Evolutionary conservation across 768 basidiomycete species (phyloP).

Genomic region (Strobilomyces dryophilus): DNA sequence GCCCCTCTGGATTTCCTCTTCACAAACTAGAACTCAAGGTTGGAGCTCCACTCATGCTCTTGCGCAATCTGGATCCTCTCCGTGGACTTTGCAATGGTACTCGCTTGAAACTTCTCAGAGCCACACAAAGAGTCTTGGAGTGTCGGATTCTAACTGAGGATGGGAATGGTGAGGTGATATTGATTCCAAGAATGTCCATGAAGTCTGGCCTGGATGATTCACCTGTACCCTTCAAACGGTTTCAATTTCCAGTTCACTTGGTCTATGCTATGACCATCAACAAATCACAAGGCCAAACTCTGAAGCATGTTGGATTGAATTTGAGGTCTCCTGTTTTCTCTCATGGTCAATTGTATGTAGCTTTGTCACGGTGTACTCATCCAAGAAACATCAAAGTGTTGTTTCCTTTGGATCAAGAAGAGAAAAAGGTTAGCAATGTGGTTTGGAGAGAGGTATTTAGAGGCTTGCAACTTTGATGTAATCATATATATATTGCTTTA

Average conservation of each 20-base stretch:
- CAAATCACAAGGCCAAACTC: constrained; percentile 36
- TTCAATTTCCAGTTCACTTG: constrained; percentile 33
- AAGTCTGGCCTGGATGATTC: constrained; percentile 14
- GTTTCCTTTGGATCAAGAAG: background rate
- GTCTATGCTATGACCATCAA: constrained; percentile 39
- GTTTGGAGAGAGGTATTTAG: constrained; percentile 3
- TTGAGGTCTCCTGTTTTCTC: constrained; percentile 12
- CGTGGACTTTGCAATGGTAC: background rate
- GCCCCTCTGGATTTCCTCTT: background rate
- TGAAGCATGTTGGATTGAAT: constrained; percentile 18
- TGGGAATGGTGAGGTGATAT: background rate
- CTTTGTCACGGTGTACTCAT: background rate
- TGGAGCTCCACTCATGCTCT: background rate
- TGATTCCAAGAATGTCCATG: constrained; percentile 30
- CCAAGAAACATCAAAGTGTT: background rate
- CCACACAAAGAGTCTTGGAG: background rate
- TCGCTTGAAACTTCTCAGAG: background rate
- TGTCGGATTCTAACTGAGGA: background rate
- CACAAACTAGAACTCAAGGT: background rate
- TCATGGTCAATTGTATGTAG: constrained; percentile 1
- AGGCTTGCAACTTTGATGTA: background rate
- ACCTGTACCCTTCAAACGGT: constrained; percentile 18
- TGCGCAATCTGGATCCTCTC: background rate
- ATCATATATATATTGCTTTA: background rate
- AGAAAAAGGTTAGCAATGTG: background rate